These are phyloP conservation scores for Leishmania mexicana DNA, from an alignment of 208 protist genomes.

Conservation along the genomic window DNA sequence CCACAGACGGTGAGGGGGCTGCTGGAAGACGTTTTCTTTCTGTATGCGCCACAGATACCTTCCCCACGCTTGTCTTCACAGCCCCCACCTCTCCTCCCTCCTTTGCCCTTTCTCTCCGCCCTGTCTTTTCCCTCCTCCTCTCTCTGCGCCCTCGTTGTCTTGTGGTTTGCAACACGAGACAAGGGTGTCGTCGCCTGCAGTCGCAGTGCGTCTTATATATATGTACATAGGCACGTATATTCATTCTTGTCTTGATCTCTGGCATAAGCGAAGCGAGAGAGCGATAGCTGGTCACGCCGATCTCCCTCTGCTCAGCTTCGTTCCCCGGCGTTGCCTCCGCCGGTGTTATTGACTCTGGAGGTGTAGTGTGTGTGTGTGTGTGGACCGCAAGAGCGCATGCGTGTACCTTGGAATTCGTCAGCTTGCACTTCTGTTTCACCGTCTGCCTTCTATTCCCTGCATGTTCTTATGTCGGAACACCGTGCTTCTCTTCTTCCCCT, in stretches of 20 bases:
- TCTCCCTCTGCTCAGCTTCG: neutral
- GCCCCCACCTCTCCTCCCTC: neutral
- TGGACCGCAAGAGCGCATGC: neutral
- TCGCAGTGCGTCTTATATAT: neutral
- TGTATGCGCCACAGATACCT: neutral
- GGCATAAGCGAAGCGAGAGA: neutral
- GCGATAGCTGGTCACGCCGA: neutral
- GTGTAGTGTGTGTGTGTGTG: neutral
- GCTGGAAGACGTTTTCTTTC: neutral
- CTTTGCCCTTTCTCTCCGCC: neutral
- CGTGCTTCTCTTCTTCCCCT: neutral
- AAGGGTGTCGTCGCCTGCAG: too few relatives aligned
- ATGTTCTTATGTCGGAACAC: neutral
- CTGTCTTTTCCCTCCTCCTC: neutral
- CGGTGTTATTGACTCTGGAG: neutral
- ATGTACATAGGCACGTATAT: neutral
- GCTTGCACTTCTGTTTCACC: neutral
- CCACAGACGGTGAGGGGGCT: neutral
- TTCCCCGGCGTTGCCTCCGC: neutral
- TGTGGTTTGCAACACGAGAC: too few relatives aligned
- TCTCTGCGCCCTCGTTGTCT: neutral
- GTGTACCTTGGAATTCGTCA: neutral
- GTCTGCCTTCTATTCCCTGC: neutral
- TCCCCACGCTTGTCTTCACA: too few relatives aligned
- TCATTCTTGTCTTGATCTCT: too few relatives aligned